Evolutionary conservation across 192 early-diverging fungal species (phyloP), one percentile per base, ranked within the genome.

Genomic region (Hyaloraphidium curvatum): DNA sequence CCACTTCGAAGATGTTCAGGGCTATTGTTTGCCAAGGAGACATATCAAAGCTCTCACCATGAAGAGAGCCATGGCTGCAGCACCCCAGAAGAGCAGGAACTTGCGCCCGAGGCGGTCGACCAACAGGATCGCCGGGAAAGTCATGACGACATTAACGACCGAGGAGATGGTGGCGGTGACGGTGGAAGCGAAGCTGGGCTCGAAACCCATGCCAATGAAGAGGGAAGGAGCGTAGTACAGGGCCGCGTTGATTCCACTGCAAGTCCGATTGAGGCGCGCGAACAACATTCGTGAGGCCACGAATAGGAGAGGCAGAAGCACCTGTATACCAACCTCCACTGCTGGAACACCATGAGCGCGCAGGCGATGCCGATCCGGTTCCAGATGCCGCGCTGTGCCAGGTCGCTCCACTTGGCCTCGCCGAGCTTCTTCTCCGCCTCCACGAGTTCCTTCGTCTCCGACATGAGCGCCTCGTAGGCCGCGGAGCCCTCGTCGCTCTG

Each of bases 171-270:
- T 25, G 43, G 43, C 25, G 19, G 25, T 48, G 43, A 48, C 17
- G 17, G 14, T 48, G 43, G 43, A 22, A 25, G 43, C 14, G 17
- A 48, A 25, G 23, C 25, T 25, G 17, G 14, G 14, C 17, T 14
- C 14, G 43, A 48, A 22, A 48, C 43, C 43, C 43, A 48, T 48
- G 19, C 43, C 43, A 25, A 48, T 48, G 23, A 48, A 48, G 43
- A 48, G 43, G 43, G 43, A 48, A 48, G 43, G 25, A 14, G 43
- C 14, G 43, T 48, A 48, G 43, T 48, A 48, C 17, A 22, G 14
- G 43, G 25, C 25, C 7, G 43, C 43, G 14, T 9, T 48, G 11
- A 25, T 37, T 37, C 33, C 33, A 37, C n/a, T 37, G n/a, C 9
- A 7, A 37, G n/a, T 7, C 9, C 33, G 9, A 37, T n/a, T 11